Evolutionary conservation across 176 grass and related monocot species (phyloP).

Genomic region (Musa schizocarpa): DNA sequence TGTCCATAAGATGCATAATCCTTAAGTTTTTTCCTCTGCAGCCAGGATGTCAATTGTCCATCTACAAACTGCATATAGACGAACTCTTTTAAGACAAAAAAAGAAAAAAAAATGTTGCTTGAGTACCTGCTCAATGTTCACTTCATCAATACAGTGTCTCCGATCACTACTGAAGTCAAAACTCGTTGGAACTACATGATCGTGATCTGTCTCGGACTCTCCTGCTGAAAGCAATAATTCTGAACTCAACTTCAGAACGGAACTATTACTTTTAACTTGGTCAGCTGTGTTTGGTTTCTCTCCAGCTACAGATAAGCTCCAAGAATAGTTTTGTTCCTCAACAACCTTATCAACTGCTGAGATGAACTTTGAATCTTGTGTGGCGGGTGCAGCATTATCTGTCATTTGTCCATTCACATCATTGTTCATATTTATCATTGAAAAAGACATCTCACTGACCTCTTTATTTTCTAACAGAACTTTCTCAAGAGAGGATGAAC

Average conservation of each 20-base stretch:
- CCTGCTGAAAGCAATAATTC: background rate
- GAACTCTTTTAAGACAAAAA: background rate
- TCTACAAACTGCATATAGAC: background rate
- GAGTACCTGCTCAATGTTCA: background rate
- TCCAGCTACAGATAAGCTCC: background rate
- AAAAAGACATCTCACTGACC: background rate
- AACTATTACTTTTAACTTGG: background rate
- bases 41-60: background rate
- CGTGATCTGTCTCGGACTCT: background rate
- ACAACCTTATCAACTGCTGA: background rate
- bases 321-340: constrained; percentile 1
- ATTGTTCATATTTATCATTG: background rate
- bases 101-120: background rate
- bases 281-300: background rate
- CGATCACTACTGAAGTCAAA: background rate
- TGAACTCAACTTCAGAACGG: background rate
- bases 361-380: background rate
- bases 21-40: background rate
- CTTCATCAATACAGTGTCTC: background rate
- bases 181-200: background rate
- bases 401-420: background rate
- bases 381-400: background rate
- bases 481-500: background rate
- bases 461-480: constrained; percentile 2
- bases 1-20: background rate